Percentiles rank a stretch among this genome's conserved stretches.
Conservation (phyloP, 305 asterid genomes). For the Fraxinus sp. region DNA sequence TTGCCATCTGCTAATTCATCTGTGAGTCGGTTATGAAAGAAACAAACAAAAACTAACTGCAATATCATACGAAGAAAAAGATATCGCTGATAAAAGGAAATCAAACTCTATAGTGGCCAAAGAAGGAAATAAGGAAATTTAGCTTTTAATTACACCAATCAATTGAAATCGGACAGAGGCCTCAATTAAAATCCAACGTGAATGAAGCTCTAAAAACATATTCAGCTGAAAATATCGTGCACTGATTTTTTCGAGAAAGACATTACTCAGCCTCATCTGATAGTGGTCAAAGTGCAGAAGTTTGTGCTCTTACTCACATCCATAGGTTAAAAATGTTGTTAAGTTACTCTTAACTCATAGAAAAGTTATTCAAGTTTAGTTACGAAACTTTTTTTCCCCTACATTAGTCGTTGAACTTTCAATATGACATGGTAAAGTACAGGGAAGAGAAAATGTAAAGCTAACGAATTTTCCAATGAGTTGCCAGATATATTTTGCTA, state of each 20-base stretch:
- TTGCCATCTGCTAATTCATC: neutral
- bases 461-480: neutral
- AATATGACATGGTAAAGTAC: neutral
- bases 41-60: neutral
- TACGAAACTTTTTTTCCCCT: neutral
- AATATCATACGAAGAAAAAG: neutral
- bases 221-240: neutral
- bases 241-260: neutral
- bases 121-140: neutral
- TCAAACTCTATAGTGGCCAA: neutral
- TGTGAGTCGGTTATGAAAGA: neutral
- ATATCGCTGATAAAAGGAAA: neutral
- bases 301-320: neutral
- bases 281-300: neutral
- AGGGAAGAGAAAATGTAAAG: neutral
- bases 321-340: neutral
- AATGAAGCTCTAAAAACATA: neutral
- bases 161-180: neutral
- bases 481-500: neutral
- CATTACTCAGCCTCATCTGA: neutral
- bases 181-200: neutral
- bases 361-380: neutral
- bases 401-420: neutral
- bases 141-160: neutral
- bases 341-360: neutral